Evolutionary conservation across 2,329 filamentous ascomycete species (phyloP).

Genomic region (Ophioceras dolichostomum): DNA sequence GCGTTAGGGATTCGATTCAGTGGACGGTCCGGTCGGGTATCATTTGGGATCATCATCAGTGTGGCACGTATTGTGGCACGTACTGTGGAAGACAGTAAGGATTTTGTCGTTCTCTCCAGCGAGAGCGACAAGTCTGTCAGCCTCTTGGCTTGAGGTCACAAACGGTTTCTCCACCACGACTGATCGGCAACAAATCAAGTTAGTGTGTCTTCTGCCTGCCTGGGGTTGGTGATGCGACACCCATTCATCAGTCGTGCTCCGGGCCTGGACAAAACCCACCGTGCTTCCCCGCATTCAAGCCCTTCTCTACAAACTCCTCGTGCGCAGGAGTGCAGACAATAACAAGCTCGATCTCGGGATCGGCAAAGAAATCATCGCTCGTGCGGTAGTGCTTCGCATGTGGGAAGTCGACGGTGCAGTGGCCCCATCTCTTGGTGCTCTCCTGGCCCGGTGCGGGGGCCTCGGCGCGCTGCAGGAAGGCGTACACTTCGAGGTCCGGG

Average conservation of each 20-base stretch:
- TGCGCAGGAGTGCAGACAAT: constrained; percentile 49
- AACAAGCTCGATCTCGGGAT: constrained; percentile 46
- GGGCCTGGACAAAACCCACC: too few species aligned
- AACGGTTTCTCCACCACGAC: constrained; percentile 58
- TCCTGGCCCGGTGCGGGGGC: constrained; percentile 7
- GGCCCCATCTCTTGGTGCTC: constrained; percentile 14
- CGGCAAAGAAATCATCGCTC: constrained; percentile 45
- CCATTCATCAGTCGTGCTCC: too few species aligned
- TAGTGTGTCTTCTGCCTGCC: too few species aligned
- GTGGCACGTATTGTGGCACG: too few species aligned
- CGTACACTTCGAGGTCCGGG: constrained; percentile 29
- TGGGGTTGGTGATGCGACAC: too few species aligned
- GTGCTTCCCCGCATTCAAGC: constrained; percentile 48
- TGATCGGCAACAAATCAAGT: constrained; percentile 9
- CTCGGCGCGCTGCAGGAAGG: constrained; percentile 32
- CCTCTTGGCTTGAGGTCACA: constrained; percentile 44
- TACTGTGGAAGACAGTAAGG: constrained; percentile 42
- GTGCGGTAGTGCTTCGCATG: constrained; percentile 42
- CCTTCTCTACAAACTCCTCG: constrained; percentile 38
- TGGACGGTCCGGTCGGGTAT: too few species aligned
- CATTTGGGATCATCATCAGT: too few species aligned
- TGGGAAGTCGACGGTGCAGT: constrained; percentile 36
- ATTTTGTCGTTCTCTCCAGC: constrained; percentile 31
- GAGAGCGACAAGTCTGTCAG: constrained; percentile 36
- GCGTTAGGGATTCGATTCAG: too few species aligned